These are phyloP conservation scores for Tanacetum coccineum DNA, from an alignment of 129 eudicot species.

Conservation along the genomic window DNA sequence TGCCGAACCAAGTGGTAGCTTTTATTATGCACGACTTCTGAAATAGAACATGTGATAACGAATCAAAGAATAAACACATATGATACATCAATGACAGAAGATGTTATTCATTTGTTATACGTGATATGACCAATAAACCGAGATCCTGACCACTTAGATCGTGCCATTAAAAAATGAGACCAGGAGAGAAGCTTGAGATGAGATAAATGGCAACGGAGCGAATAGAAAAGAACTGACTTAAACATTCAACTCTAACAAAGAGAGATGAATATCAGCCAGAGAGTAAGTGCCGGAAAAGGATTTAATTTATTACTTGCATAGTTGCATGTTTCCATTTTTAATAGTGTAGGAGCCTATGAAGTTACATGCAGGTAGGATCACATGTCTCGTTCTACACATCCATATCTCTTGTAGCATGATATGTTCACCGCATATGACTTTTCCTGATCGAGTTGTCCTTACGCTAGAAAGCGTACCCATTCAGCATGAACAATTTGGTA, in stretches of 20 bases:
- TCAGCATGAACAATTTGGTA: constrained; percentile 1
- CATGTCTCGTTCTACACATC: not conserved
- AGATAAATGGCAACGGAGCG: too few relatives aligned
- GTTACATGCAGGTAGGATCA: not conserved
- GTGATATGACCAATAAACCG: not conserved
- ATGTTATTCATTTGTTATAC: not conserved
- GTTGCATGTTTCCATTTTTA: too few relatives aligned
- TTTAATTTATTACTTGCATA: too few relatives aligned
- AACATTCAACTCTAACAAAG: too few relatives aligned
- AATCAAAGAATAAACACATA: not conserved
- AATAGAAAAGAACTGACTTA: too few relatives aligned
- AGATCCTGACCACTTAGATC: not conserved
- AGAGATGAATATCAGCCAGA: too few relatives aligned
- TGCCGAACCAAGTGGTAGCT: too few relatives aligned
- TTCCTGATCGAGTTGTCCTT: not conserved
- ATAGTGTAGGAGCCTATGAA: not conserved
- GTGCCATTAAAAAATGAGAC: not conserved
- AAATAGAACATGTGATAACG: not conserved
- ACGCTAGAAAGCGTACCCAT: constrained; percentile 6
- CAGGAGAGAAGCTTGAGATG: too few relatives aligned
- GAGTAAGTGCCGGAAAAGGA: too few relatives aligned
- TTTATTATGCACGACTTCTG: not conserved
- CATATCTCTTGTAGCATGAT: not conserved
- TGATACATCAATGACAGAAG: not conserved
- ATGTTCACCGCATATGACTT: not conserved